These are phyloP conservation scores for Cercospora beticola DNA, from an alignment of 2,329 filamentous ascomycete genomes.

Conservation along the genomic window DNA sequence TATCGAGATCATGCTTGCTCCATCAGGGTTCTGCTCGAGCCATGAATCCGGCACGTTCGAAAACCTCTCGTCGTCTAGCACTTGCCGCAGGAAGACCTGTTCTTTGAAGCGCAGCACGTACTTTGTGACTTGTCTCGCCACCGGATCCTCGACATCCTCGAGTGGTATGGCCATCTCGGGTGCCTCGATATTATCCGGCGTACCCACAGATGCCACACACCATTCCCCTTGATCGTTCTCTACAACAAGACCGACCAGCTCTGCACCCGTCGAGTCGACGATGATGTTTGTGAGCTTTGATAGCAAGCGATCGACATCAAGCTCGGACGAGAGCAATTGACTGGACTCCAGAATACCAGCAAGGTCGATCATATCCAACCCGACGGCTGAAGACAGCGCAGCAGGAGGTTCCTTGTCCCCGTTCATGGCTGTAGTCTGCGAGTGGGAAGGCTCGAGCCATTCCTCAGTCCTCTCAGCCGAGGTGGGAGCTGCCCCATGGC, in stretches of 20 bases:
- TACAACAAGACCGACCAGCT: slow-evolving; percentile 70
- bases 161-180: slow-evolving; percentile 66
- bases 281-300: slow-evolving; percentile 82
- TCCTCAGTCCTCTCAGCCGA: slow-evolving; percentile 50
- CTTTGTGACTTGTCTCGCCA: slow-evolving; percentile 74
- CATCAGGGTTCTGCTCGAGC: slow-evolving; percentile 65
- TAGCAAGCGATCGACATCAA: slow-evolving; percentile 72
- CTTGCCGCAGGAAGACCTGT: slow-evolving; percentile 69
- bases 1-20: slow-evolving; percentile 75
- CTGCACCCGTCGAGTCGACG: slow-evolving; percentile 72
- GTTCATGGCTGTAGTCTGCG: slow-evolving; percentile 39
- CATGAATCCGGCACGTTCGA: slow-evolving; percentile 71
- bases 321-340: slow-evolving; percentile 75
- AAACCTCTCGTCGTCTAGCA: slow-evolving; percentile 73
- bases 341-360: slow-evolving; percentile 76
- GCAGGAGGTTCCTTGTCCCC: slow-evolving; percentile 32
- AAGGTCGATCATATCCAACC: slow-evolving; percentile 77
- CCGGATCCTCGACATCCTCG: slow-evolving; percentile 60
- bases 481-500: slow-evolving; percentile 41
- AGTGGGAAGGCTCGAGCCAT: slow-evolving; percentile 46
- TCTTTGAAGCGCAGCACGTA: slow-evolving; percentile 77
- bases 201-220: slow-evolving; percentile 72
- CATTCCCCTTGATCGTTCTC: slow-evolving; percentile 66
- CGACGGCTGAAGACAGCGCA: slow-evolving; percentile 56
- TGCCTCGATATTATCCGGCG: slow-evolving; percentile 68